Conservation (phyloP, 140 eudicot genomes). For the Stevia rebaudiana region DNA sequence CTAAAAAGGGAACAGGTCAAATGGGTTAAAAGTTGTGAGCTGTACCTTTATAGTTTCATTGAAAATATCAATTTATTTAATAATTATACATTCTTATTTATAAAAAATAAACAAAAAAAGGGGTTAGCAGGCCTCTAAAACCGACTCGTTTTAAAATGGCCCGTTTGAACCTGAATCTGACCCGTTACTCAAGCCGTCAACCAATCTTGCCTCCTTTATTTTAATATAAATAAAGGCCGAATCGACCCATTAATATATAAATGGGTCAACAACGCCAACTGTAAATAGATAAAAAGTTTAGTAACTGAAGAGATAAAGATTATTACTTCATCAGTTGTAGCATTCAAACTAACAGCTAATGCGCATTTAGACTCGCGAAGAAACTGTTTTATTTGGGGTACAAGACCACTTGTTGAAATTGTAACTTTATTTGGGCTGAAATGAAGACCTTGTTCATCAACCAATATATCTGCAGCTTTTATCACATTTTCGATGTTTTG, state of each 20-base stretch:
- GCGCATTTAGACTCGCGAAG: slow-evolving; percentile 78
- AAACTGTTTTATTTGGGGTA: slow-evolving; percentile 81
- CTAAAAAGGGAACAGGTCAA: not conserved
- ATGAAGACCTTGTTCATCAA: slow-evolving; percentile 92
- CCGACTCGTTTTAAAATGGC: not conserved
- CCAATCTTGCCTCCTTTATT: not conserved
- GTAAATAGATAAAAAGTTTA: not conserved
- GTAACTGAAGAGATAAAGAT: slow-evolving; percentile 5
- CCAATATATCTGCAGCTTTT: slow-evolving; percentile 85
- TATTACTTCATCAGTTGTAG: slow-evolving; percentile 83
- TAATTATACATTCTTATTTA: not conserved
- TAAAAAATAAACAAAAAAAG: not conserved
- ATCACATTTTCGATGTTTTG: slow-evolving; percentile 83
- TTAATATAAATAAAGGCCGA: not conserved
- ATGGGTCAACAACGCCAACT: not conserved
- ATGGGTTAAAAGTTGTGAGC: not conserved
- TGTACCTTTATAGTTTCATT: not conserved
- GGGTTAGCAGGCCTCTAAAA: not conserved
- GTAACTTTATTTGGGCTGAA: slow-evolving; percentile 91
- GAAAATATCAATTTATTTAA: not conserved
- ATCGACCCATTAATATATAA: slow-evolving; percentile 1
- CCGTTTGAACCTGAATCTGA: not conserved
- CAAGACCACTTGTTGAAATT: slow-evolving; percentile 95
- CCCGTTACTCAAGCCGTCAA: not conserved
- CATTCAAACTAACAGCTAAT: slow-evolving; percentile 87